These are phyloP conservation scores for Trichosanthes truncata DNA, from an alignment of 306 rosid species.

Conservation along the genomic window DNA sequence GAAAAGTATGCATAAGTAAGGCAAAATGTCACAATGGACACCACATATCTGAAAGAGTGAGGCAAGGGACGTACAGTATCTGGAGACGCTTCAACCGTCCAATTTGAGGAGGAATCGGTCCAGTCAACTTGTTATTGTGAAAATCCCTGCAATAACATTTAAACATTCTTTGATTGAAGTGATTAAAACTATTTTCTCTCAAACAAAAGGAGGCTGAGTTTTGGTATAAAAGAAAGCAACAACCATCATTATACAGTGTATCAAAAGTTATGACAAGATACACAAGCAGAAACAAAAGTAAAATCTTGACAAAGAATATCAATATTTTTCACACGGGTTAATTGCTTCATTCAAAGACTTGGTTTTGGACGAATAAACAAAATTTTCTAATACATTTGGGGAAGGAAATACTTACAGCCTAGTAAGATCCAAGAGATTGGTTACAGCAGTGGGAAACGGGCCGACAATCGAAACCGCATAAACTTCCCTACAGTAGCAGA, in stretches of 20 bases:
- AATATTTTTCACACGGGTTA: neutral
- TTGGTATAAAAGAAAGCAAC: neutral
- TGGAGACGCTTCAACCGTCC: slow-evolving; percentile 91
- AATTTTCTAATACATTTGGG: neutral
- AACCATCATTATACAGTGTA: neutral
- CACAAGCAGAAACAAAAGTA: neutral
- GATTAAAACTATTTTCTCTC: neutral
- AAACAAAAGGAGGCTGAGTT: neutral
- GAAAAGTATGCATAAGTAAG: no score
- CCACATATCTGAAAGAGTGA: neutral
- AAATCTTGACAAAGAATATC: neutral
- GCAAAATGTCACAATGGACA: no score
- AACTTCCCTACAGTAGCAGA: slow-evolving; percentile 57
- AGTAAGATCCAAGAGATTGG: slow-evolving; percentile 95
- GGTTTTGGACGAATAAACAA: neutral
- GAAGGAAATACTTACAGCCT: slow-evolving; percentile 51
- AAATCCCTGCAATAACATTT: slow-evolving; percentile 59
- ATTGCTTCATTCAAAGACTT: neutral
- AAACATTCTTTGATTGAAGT: neutral
- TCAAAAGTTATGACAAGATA: neutral
- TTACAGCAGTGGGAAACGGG: slow-evolving; percentile 97
- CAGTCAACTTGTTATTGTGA: slow-evolving; percentile 94
- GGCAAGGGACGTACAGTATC: slow-evolving; percentile 46
- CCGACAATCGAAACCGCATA: slow-evolving; percentile 98
- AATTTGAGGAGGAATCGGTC: slow-evolving; percentile 97